A percentile compares a stretch with the other conserved stretches of the same genome.
phyloP scores from a whole-genome alignment of 805 yeast species.

The Metschnikowia borealis region DNA sequence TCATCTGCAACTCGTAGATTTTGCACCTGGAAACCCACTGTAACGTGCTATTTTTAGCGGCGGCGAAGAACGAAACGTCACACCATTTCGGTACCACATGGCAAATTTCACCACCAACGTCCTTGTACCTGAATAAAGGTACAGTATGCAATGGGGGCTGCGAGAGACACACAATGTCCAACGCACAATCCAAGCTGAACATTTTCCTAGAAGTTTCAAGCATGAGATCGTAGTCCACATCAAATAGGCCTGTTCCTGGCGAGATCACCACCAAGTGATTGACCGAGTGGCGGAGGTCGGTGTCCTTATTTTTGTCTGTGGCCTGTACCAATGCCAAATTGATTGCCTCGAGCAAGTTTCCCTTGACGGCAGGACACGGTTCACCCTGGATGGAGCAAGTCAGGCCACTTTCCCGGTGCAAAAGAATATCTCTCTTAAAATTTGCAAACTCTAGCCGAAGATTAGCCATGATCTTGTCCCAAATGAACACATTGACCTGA shows the following conservation, averaged over 20 bases:
- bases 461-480: slow-evolving; percentile 91
- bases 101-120: slow-evolving; percentile 42
- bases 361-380: slow-evolving; percentile 81
- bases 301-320: slow-evolving; percentile 72
- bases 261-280: slow-evolving; percentile 83
- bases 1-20: slow-evolving; percentile 94
- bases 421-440: slow-evolving; percentile 69
- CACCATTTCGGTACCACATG: slow-evolving; percentile 94
- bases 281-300: slow-evolving; percentile 86
- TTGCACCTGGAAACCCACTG: slow-evolving; percentile 94
- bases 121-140: slow-evolving; percentile 76
- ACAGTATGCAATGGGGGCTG: slow-evolving; percentile 91
- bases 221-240: slow-evolving; percentile 78
- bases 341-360: slow-evolving; percentile 83
- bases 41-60: slow-evolving; percentile 37
- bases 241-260: slow-evolving; percentile 92
- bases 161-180: slow-evolving; percentile 84
- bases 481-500: slow-evolving; percentile 80
- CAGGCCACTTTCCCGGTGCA: slow-evolving; percentile 32
- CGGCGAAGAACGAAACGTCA: slow-evolving; percentile 87
- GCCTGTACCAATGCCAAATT: slow-evolving; percentile 77
- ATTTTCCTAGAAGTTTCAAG: slow-evolving; percentile 72
- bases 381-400: slow-evolving; percentile 43
- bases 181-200: slow-evolving; percentile 74
- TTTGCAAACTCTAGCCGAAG: slow-evolving; percentile 79